phyloP scores from a whole-genome alignment of 257 asterid species.

The Euphrasia confusa region DNA sequence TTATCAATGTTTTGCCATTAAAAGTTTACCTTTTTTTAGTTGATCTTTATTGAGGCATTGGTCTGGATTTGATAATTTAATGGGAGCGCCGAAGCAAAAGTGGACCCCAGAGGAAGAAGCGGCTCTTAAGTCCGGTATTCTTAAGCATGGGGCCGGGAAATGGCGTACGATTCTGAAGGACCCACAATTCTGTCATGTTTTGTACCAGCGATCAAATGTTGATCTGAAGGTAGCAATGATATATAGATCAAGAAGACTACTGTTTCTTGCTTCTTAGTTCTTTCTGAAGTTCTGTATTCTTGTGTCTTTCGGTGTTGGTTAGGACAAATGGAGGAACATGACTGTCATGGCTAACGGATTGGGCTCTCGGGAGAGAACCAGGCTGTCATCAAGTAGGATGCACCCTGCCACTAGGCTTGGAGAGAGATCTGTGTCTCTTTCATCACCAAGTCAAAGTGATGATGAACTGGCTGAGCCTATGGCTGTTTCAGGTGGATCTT shows the following conservation, averaged over 20 bases:
- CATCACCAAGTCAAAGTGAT: constrained; percentile 41
- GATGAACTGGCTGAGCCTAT: constrained; percentile 37
- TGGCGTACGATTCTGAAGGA: constrained; percentile 76
- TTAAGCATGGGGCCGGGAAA: constrained; percentile 67
- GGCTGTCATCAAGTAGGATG: constrained; percentile 41
- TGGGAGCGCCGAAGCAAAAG: constrained; percentile 84
- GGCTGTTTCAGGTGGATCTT: constrained; percentile 53
- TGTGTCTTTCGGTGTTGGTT: constrained; percentile 17
- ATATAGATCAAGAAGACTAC: background rate
- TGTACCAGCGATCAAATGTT: constrained; percentile 58
- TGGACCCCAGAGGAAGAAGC: constrained; percentile 85
- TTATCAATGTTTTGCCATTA: background rate
- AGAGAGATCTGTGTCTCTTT: constrained; percentile 34
- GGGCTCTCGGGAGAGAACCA: constrained; percentile 52
- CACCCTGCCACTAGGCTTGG: constrained; percentile 34
- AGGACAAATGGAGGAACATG: constrained; percentile 83
- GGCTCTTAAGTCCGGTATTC: constrained; percentile 70
- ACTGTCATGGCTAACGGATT: constrained; percentile 61
- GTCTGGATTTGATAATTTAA: constrained; percentile 17
- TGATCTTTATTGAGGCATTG: constrained; percentile 10
- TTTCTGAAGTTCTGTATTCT: constrained; percentile 8
- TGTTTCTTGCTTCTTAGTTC: background rate
- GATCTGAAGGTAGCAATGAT: constrained; percentile 53
- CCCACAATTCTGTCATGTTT: constrained; percentile 52
- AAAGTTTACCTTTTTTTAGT: constrained; percentile 14